phyloP scores from a whole-genome alignment of 345 rosid species.

The Turritis glabra region DNA sequence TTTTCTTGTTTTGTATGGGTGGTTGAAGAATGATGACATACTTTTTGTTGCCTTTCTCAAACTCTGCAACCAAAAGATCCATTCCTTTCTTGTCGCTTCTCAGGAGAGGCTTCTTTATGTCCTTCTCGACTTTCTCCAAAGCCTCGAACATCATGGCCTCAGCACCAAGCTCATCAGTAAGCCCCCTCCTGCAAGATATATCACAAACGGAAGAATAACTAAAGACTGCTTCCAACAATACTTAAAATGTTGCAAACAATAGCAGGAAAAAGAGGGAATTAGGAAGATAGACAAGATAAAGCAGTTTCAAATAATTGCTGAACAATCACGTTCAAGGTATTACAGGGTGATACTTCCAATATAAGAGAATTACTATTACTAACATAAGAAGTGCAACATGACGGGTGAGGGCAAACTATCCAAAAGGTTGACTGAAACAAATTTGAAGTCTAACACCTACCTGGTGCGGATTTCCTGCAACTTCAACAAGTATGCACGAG shows the following conservation, averaged over 20 bases:
- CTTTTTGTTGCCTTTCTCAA: constrained; percentile 92
- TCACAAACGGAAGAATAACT: constrained; percentile 10
- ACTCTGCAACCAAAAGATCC: constrained; percentile 83
- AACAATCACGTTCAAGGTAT: not conserved
- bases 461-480: constrained; percentile 74
- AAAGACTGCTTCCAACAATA: not conserved
- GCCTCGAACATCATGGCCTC: constrained; percentile 98
- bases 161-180: constrained; percentile 79
- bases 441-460: constrained; percentile 40
- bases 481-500: constrained; percentile 75
- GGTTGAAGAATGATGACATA: constrained; percentile 22
- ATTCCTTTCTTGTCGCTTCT: constrained; percentile 90
- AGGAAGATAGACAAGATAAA: not conserved
- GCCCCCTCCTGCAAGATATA: constrained; percentile 66
- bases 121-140: constrained; percentile 87
- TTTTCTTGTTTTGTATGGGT: not conserved
- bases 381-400: not conserved
- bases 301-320: not conserved
- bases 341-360: not conserved
- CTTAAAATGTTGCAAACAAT: not conserved
- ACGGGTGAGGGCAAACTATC: not conserved
- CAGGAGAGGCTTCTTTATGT: constrained; percentile 91
- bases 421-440: not conserved
- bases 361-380: not conserved
- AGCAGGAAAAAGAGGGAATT: not conserved